phyloP scores from a whole-genome alignment of 108 stramenopile genomes.

The Nitzschia sp. region DNA sequence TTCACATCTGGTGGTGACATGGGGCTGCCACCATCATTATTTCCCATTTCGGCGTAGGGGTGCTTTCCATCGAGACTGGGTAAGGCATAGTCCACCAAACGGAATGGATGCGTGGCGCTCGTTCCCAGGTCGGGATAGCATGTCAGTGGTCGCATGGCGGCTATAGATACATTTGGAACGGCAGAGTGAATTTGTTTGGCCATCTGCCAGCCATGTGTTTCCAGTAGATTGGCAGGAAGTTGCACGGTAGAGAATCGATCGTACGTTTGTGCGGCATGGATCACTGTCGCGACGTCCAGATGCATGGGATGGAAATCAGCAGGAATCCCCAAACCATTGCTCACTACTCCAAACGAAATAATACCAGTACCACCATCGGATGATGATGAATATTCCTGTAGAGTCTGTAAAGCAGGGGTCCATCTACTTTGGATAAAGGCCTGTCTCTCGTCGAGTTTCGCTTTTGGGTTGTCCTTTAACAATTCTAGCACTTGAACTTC shows the following conservation, averaged over 20 bases:
- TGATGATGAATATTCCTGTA: slow-evolving; percentile 52
- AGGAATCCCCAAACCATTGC: slow-evolving; percentile 78
- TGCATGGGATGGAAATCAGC: slow-evolving; percentile 58
- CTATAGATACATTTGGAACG: slow-evolving; percentile 34
- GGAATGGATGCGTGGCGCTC: slow-evolving; percentile 51
- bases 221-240: slow-evolving; percentile 76
- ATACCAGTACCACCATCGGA: slow-evolving; percentile 9
- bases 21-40: background rate
- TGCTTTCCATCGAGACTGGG: slow-evolving; percentile 37
- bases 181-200: slow-evolving; percentile 53
- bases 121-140: slow-evolving; percentile 75
- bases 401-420: slow-evolving; percentile 59
- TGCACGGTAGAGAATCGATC: slow-evolving; percentile 63
- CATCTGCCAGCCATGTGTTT: slow-evolving; percentile 65
- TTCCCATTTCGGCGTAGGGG: slow-evolving; percentile 21
- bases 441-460: slow-evolving; percentile 41
- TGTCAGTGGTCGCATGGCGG: slow-evolving; percentile 75
- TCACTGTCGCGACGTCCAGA: slow-evolving; percentile 50
- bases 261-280: slow-evolving; percentile 41
- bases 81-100: slow-evolving; percentile 56
- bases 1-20: background rate
- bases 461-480: slow-evolving; percentile 21
- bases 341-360: slow-evolving; percentile 67
- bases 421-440: slow-evolving; percentile 49
- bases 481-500: slow-evolving; percentile 68